Percentiles rank a stretch among this genome's conserved stretches.
Conservation (phyloP, 768 basidiomycete species). For the Mycena belliarum region DNA sequence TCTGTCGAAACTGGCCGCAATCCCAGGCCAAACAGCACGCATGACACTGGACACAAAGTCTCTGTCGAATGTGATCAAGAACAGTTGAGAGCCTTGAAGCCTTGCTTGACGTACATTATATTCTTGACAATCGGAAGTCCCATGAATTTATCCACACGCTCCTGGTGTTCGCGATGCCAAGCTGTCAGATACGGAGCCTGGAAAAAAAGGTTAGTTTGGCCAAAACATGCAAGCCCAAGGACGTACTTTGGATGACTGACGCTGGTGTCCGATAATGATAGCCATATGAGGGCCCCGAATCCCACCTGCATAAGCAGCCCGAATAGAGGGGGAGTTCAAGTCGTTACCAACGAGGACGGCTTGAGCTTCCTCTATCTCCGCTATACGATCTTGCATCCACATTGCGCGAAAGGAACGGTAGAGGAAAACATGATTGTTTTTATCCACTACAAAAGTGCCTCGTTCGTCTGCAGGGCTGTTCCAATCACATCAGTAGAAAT, state of each 20-base stretch:
- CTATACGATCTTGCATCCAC: background rate
- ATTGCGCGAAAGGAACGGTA: background rate
- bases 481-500: background rate
- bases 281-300: background rate
- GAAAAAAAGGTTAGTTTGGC: too few species aligned
- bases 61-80: too few species aligned
- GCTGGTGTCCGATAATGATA: background rate
- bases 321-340: background rate
- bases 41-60: constrained; percentile 1
- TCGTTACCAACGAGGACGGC: background rate
- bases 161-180: background rate
- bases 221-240: too few species aligned
- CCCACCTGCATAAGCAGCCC: background rate
- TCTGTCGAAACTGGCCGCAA: constrained; percentile 11
- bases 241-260: background rate
- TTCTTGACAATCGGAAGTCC: background rate
- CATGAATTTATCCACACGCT: background rate
- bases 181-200: background rate
- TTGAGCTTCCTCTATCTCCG: background rate
- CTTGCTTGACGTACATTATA: background rate
- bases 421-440: background rate
- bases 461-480: background rate
- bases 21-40: constrained; percentile 21
- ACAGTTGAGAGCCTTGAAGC: too few species aligned
- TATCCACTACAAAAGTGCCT: background rate